phyloP scores from a whole-genome alignment of 2,329 filamentous ascomycete genomes.

The Ophiostoma quercus region DNA sequence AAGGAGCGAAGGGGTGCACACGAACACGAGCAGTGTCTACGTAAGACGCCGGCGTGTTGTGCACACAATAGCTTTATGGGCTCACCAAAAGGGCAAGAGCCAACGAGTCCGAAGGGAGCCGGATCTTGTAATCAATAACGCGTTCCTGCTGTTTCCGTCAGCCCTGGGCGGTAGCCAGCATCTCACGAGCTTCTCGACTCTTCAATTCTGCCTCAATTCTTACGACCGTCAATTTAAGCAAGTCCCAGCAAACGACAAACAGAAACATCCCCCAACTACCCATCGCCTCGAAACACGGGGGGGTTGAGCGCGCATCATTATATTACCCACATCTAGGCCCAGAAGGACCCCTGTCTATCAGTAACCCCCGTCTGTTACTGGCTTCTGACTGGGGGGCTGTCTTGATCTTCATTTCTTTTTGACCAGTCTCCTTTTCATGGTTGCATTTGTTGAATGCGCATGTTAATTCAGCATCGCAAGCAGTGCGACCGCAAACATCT shows the following conservation, averaged over 20 bases:
- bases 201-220: neutral
- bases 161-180: neutral
- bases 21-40: conserved; percentile 14
- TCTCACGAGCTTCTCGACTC: neutral
- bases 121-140: conserved; percentile 1
- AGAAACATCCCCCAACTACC: neutral
- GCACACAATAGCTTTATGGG: neutral
- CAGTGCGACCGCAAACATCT: neutral
- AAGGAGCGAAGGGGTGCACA: conserved; percentile 9
- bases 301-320: conserved; percentile 19
- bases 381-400: neutral
- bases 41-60: neutral
- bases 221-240: neutral
- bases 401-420: conserved; percentile 20
- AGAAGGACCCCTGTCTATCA: conserved; percentile 18
- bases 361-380: neutral
- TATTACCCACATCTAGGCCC: conserved; percentile 18
- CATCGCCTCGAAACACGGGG: conserved; percentile 22
- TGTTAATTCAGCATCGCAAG: neutral
- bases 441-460: neutral
- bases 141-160: neutral
- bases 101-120: neutral
- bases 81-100: neutral
- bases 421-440: conserved; percentile 9
- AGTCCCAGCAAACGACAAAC: neutral